Base-by-base conservation (phyloP, 108 stramenopile species). In the Halocafeteria seosinensis region DNA sequence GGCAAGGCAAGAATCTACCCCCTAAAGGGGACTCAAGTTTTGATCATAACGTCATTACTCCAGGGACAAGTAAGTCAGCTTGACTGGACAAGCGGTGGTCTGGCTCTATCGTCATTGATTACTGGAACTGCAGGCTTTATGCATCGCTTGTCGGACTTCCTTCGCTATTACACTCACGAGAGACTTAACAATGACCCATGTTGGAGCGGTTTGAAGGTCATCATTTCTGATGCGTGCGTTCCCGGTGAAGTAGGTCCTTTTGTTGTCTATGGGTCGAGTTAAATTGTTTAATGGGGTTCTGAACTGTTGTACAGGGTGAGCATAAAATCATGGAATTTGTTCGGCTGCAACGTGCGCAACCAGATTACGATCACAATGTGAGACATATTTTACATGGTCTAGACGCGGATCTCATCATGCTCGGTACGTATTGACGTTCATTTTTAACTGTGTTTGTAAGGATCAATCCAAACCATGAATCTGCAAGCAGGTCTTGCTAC, bases 251-350 rank as follows among this genome's bases (percentile, higher is more conserved):
- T n/a, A n/a, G 77, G n/a, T n/a, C n/a, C n/a, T n/a, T n/a, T n/a
- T n/a, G n/a, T n/a, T n/a, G n/a, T n/a, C n/a, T n/a, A n/a, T 92
- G 95, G n/a, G 92, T n/a, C n/a, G n/a, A n/a, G n/a, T n/a, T n/a
- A n/a, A n/a, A n/a, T n/a, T n/a, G n/a, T n/a, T n/a, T n/a, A n/a
- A n/a, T n/a, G n/a, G n/a, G n/a, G n/a, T n/a, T n/a, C n/a, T n/a
- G n/a, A n/a, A n/a, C n/a, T n/a, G n/a, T n/a, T n/a, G n/a, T n/a
- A n/a, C n/a, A n/a, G 69, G 79, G 79, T 24, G 79, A 81, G 74
- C 96, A 98, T 78, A 98, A 98, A 75, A 93, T 98, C 68, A 98
- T 98, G 96, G 85, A 94, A 65, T 93, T 91, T 68, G 71, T 95
- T 38, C 83, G 97, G 32, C 70, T 73, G 32, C 88, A 94, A 73